Conservation (phyloP, 768 basidiomycete species). For the Sarcodon aspratus region DNA sequence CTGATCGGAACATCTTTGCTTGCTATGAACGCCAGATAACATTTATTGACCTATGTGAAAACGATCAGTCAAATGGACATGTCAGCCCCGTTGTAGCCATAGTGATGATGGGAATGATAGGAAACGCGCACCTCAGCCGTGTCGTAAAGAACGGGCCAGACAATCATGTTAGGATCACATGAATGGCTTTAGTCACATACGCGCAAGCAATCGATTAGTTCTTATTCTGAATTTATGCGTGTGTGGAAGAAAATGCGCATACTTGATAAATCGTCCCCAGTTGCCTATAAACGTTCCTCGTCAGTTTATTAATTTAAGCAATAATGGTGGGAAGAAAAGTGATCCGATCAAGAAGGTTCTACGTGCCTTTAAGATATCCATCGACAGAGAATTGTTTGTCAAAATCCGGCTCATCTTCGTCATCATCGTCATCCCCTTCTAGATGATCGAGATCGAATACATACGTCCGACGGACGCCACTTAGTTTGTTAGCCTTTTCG, state of each 20-base stretch:
- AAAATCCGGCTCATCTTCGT: constrained; percentile 16
- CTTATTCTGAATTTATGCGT: background rate
- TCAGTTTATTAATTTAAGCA: too few relatives aligned
- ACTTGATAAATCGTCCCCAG: constrained; percentile 73
- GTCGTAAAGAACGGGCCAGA: constrained; percentile 54
- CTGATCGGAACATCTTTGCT: constrained; percentile 31
- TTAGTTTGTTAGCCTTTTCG: constrained; percentile 25
- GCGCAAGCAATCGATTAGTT: constrained; percentile 2
- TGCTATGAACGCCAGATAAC: constrained; percentile 52
- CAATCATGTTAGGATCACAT: constrained; percentile 45
- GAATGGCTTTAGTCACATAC: constrained; percentile 41
- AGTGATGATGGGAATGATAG: too few relatives aligned
- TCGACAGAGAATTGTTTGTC: constrained; percentile 40
- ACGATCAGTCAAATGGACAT: background rate
- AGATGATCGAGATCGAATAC: constrained; percentile 52
- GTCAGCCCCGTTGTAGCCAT: background rate
- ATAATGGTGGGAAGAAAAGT: too few relatives aligned
- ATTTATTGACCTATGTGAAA: constrained; percentile 36
- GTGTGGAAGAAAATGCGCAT: constrained; percentile 14
- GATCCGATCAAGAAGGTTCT: too few relatives aligned
- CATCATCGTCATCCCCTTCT: constrained; percentile 27
- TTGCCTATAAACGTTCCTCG: constrained; percentile 34
- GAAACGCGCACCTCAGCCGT: constrained; percentile 34
- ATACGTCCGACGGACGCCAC: constrained; percentile 29
- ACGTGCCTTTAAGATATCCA: constrained; percentile 39